Evolutionary conservation across 306 rosid species (phyloP).

Genomic region (Adenanthera pavonina): DNA sequence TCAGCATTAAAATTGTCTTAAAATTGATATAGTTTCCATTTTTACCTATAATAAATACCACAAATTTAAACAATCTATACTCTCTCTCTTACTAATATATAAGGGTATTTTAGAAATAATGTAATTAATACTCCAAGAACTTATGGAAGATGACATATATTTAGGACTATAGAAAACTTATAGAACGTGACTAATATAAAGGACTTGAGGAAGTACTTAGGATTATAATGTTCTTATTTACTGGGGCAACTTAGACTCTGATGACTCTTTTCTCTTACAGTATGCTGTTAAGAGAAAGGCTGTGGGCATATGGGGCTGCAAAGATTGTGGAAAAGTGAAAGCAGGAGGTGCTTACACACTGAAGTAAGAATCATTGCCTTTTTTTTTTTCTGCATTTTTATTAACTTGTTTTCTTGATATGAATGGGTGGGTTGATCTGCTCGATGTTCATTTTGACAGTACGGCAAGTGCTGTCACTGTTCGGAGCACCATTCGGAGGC

Average conservation of each 20-base stretch:
- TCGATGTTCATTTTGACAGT: conserved; percentile 43
- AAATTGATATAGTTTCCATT: too few species aligned
- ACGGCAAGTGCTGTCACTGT: conserved; percentile 47
- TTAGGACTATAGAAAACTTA: too few species aligned
- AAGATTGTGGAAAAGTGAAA: conserved; percentile 86
- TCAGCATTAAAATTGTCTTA: too few species aligned
- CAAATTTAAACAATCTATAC: too few species aligned
- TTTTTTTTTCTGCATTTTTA: not conserved
- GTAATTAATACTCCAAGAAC: too few species aligned
- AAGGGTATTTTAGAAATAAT: too few species aligned
- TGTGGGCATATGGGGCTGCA: conserved; percentile 89
- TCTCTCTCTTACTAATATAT: too few species aligned
- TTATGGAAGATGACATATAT: too few species aligned
- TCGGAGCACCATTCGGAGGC: not conserved
- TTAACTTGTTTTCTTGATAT: not conserved
- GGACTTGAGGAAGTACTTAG: too few species aligned
- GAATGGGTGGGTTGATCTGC: not conserved
- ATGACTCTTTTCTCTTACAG: conserved; percentile 36
- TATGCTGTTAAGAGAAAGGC: conserved; percentile 83
- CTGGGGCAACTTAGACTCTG: not conserved
- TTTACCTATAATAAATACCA: too few species aligned
- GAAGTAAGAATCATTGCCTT: conserved; percentile 50
- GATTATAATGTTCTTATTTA: not conserved
- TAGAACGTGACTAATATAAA: too few species aligned
- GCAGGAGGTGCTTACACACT: conserved; percentile 88